These are phyloP conservation scores for Chionographis japonica DNA, from an alignment of 106 monocot genomes.

Conservation along the genomic window DNA sequence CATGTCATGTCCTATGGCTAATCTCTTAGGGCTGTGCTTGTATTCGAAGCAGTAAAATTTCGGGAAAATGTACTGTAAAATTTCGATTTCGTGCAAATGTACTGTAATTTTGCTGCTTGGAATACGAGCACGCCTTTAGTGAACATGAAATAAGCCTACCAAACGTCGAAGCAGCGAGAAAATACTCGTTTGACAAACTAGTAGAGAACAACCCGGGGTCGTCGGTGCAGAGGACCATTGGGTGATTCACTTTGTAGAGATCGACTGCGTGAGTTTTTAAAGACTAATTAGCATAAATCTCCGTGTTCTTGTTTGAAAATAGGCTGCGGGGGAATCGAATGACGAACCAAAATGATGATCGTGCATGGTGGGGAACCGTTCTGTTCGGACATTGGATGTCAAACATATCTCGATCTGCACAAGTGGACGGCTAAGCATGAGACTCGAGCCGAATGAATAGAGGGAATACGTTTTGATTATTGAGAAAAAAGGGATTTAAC, in stretches of 20 bases:
- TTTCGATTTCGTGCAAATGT: not conserved
- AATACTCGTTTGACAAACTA: constrained; percentile 75
- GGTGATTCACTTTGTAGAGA: constrained; percentile 81
- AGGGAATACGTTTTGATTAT: not conserved
- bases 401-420: constrained; percentile 92
- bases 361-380: constrained; percentile 53
- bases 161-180: constrained; percentile 68
- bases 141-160: constrained; percentile 32
- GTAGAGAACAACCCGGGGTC: constrained; percentile 90
- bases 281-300: not conserved
- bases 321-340: not conserved
- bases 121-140: too few relatives aligned
- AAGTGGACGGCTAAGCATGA: not conserved
- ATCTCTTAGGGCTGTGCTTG: too few relatives aligned
- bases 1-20: not conserved
- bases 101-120: too few relatives aligned
- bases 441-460: not conserved
- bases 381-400: constrained; percentile 78
- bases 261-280: constrained; percentile 44
- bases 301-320: not conserved
- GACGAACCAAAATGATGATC: constrained; percentile 84
- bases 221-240: constrained; percentile 81
- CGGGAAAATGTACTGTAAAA: not conserved
- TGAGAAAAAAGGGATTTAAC: constrained; percentile 19
- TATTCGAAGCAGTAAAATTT: not conserved